A percentile compares a stretch with the other conserved stretches of the same genome.
Conservation (phyloP, 1,284 basidiomycete species). For the Pulveroboletus sp. region DNA sequence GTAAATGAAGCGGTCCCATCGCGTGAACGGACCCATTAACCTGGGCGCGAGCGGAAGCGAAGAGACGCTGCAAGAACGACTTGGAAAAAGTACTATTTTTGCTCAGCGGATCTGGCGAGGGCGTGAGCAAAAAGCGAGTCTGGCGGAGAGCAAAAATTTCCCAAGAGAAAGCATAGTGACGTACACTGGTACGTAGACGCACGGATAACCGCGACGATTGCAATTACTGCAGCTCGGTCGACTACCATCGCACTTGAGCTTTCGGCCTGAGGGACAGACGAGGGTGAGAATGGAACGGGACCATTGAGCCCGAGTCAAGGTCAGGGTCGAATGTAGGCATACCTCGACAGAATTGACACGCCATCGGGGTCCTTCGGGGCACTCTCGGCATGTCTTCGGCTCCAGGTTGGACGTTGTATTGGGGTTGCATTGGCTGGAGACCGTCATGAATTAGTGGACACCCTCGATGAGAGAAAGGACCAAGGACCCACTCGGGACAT, state of each 20-base stretch:
- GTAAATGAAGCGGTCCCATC: constrained; percentile 20
- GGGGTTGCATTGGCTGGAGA: constrained; percentile 17
- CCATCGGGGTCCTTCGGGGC: constrained; percentile 55
- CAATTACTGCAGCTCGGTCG: constrained; percentile 58
- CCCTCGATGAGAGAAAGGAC: constrained; percentile 3
- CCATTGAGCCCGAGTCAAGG: neutral
- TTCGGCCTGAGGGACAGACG: constrained; percentile 44
- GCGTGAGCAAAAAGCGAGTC: constrained; percentile 15
- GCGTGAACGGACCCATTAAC: constrained; percentile 27
- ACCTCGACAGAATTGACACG: constrained; percentile 60
- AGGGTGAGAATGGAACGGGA: neutral
- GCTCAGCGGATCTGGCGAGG: constrained; percentile 31
- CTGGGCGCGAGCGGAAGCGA: constrained; percentile 26
- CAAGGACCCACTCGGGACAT: constrained; percentile 31
- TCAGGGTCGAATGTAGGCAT: constrained; percentile 7
- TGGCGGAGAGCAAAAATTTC: neutral
- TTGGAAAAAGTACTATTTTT: constrained; percentile 31
- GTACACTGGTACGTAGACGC: constrained; percentile 56
- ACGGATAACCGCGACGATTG: constrained; percentile 48
- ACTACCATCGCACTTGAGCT: constrained; percentile 60
- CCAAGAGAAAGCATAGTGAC: constrained; percentile 26
- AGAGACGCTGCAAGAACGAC: constrained; percentile 15
- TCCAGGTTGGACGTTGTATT: constrained; percentile 12
- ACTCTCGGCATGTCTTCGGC: constrained; percentile 39
- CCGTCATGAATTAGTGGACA: neutral